Evolutionary conservation across 208 protist species (phyloP).

Genomic region (Eutreptiella sp.): DNA sequence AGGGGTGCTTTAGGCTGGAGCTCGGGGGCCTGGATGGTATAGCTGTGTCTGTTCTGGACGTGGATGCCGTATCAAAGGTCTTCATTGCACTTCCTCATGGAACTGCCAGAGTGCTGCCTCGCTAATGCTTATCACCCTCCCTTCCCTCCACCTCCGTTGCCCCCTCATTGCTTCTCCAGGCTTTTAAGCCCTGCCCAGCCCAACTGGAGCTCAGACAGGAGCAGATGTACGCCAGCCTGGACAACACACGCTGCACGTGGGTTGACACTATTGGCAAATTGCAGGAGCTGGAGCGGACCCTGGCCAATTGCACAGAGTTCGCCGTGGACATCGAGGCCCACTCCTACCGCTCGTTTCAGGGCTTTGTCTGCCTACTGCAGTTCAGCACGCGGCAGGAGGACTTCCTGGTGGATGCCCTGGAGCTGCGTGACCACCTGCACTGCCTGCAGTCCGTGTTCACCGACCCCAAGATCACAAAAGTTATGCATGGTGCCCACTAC

Average conservation of each 20-base stretch:
- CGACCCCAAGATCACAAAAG: slow-evolving; percentile 85
- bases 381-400: slow-evolving; percentile 89
- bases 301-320: no score
- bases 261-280: not conserved
- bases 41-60: no score
- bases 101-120: no score
- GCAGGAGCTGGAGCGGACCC: no score
- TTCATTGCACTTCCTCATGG: no score
- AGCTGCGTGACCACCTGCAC: slow-evolving; percentile 76
- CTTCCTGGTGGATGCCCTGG: slow-evolving; percentile 93
- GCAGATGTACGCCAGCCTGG: not conserved
- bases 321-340: slow-evolving; percentile 92
- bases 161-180: no score
- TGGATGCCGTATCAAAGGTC: no score
- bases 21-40: no score
- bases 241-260: slow-evolving; percentile 4
- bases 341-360: slow-evolving; percentile 87
- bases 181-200: no score
- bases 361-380: slow-evolving; percentile 97
- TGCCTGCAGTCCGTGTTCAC: slow-evolving; percentile 77
- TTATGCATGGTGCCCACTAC: slow-evolving; percentile 90
- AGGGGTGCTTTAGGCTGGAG: no score
- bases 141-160: no score
- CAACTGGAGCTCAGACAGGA: not conserved
- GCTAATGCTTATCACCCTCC: no score